Base-by-base conservation (phyloP, 805 yeast genomes). In the Isabelozyma heimii region DNA sequence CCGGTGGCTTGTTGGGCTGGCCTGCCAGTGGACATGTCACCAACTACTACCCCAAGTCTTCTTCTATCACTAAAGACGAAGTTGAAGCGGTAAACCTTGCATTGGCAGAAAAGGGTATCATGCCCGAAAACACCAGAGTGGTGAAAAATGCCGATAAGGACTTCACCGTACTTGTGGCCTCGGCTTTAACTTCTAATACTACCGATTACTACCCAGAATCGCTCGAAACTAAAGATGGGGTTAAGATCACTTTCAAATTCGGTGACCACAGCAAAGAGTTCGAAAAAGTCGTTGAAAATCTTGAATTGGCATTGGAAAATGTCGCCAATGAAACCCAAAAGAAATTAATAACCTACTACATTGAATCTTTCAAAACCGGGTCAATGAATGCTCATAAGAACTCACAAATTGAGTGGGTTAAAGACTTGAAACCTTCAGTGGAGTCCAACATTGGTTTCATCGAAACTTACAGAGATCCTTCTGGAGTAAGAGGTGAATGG, bases 401-500 rank as follows among this genome's bases (percentile, higher is more conserved):
- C 50, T 86, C 97, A 0, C 97, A 90, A 66, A 81, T 84, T 47
- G 76, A 80, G 50, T 90, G 97, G 97, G 95, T 90, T 50, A 87
- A 87, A 63, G 97, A 90, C 65, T 67, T 87, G 46, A 85, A 89
- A 1, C 97, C 97, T 10, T 72, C 72, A 12, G 79, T 74, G 13
- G 79, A 74, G 69, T 83, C 92, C 42, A 89, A 90, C 63, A 81
- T 90, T 58, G 97, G 97, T 0, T 90, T 90, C 65, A 90, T 90
- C 57, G 97, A 90, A 71, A 90, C 97, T 27, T 90, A 90, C 70
- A 79, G 97, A 67, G 97, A 89, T 63, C 96, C 96, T 13, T 81
- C 91, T 30, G 96, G 96, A 43, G 89, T 89, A 43, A 80, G 91
- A 61, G 97, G 97, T 51, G 97, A 90, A 67, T 90, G 94, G 92